A percentile compares a stretch with the other conserved stretches of the same genome.
Evolutionary conservation across 139 green algal species (phyloP).

Genomic region (Tetratostichococcus sp.): DNA sequence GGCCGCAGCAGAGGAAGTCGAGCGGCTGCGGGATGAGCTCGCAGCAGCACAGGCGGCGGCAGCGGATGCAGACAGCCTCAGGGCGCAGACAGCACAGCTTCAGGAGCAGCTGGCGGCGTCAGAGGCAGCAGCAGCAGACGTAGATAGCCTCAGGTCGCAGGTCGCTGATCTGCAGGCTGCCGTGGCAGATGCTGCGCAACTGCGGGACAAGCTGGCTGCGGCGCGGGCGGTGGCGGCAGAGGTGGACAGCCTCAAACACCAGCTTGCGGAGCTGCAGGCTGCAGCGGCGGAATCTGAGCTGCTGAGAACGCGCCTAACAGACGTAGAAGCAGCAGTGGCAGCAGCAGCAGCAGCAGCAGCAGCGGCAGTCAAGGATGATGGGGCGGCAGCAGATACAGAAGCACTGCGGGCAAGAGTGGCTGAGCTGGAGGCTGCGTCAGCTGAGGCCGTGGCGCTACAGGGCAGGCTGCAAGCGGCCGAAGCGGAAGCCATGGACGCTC

Average conservation of each 20-base stretch:
- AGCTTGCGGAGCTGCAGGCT: slow-evolving; percentile 1
- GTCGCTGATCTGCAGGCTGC: no score
- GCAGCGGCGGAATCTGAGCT: not conserved
- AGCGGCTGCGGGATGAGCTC: slow-evolving; percentile 9
- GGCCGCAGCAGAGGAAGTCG: not conserved
- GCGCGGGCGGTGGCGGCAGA: no score
- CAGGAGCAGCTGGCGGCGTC: not conserved
- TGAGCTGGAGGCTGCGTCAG: not conserved
- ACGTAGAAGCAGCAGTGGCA: no score
- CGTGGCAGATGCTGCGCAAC: no score
- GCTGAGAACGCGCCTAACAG: no score
- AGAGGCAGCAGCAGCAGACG: no score
- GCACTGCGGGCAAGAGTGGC: not conserved
- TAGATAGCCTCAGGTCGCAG: not conserved
- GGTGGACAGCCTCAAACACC: no score
- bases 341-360: no score
- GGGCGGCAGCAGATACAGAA: not conserved
- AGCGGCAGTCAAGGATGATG: not conserved
- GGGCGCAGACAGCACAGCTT: not conserved
- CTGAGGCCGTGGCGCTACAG: not conserved
- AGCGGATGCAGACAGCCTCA: not conserved
- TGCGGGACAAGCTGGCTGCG: no score
- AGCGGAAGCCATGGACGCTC: no score
- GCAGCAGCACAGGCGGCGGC: not conserved
- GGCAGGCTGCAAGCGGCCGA: not conserved